Evolutionary conservation across 2,329 filamentous ascomycete genomes (phyloP), one percentile per base, ranked within the genome.

Genomic region (Fusarium multiceps): DNA sequence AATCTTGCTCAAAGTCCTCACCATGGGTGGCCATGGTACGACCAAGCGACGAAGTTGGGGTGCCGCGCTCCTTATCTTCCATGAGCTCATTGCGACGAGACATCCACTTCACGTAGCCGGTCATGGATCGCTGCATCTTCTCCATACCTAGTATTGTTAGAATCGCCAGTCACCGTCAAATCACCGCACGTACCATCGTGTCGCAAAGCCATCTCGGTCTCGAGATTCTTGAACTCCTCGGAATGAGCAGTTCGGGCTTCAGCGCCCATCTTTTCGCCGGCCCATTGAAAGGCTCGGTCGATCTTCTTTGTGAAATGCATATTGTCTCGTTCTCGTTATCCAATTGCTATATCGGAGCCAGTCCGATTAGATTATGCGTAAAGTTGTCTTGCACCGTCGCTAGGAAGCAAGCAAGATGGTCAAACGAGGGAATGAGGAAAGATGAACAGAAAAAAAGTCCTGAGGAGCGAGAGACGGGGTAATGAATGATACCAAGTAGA

Each of bases 281-380:
- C 93, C 95, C 95, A 98, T 91, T 98, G 95, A 85, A 95, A 97
- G 85, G 97, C 91, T 78, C 95, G 92, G 82, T 94, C 95, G 79
- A 98, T 89, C 80, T 97, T 97, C 86, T 97, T 97, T 82, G 84
- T 86, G 75, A 89, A 83, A 74, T 85, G 82, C 86, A 88, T 88
- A 34, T 45, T 78, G 67, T 48, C 62, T 63, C 27, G 46, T 60
- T 62, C 47, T 49, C 54, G 61, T 49, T 37, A 40, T 61, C 55
- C 55, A 63, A 25, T 50, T 61, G 47, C 53, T 60, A 56, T 45
- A 54, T 62, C 73, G 71, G 73, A 75, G 53, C 73, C 73, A 75
- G 73, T 74, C 73, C 73, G 71, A 45, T 66, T 34, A 42, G 37
- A 42, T 40, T 51, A 32, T 50, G 41, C 30, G 70, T 59, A 50